phyloP scores from a whole-genome alignment of 1,284 basidiomycete species.

The Puccinia coronata region DNA sequence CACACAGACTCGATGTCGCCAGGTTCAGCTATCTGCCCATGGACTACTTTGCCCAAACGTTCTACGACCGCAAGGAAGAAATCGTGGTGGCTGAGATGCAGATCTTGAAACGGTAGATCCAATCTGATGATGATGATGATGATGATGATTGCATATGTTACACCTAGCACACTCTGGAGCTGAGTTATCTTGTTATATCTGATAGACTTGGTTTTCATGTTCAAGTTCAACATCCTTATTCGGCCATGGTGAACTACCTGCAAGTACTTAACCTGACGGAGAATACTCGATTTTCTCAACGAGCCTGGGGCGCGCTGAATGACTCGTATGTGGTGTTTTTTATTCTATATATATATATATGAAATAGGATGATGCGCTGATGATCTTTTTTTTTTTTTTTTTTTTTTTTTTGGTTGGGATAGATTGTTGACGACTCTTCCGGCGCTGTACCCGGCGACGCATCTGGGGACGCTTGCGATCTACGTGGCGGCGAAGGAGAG shows the following conservation, averaged over 20 bases:
- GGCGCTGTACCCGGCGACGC: conserved; percentile 55
- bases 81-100: conserved; percentile 96
- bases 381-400: too few species aligned
- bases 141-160: too few species aligned
- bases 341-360: background rate
- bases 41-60: conserved; percentile 78
- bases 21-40: conserved; percentile 76
- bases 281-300: conserved; percentile 54
- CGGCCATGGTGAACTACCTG: conserved; percentile 91
- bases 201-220: conserved; percentile 59
- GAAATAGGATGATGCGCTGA: background rate
- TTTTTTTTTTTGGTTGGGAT: too few species aligned
- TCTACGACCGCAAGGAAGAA: conserved; percentile 84
- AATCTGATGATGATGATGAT: too few species aligned
- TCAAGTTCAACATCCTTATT: conserved; percentile 82
- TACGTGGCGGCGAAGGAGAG: conserved; percentile 54
- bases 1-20: conserved; percentile 53
- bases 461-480: conserved; percentile 55
- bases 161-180: too few species aligned
- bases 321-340: conserved; percentile 57
- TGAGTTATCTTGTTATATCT: too few species aligned
- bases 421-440: conserved; percentile 56
- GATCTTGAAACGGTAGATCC: conserved; percentile 73
- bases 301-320: conserved; percentile 60
- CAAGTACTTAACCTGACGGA: conserved; percentile 74